Percentiles rank a stretch among this genome's conserved stretches.
phyloP scores from a whole-genome alignment of 177 flowering plant genomes.

The Tripterygium wilfordii region DNA sequence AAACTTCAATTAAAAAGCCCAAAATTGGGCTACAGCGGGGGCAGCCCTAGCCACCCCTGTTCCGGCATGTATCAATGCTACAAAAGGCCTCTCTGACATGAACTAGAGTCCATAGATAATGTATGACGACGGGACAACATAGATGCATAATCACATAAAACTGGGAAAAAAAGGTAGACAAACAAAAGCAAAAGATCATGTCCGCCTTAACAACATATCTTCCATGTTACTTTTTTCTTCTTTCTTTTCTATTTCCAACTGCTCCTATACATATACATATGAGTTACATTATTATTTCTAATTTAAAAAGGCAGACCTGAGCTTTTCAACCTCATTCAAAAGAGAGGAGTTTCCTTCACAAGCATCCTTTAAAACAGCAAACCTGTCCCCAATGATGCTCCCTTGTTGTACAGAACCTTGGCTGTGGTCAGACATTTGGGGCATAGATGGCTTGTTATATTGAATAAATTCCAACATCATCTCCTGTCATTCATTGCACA shows the following conservation, averaged over 20 bases:
- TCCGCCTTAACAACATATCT: not conserved
- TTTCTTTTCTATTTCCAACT: not conserved
- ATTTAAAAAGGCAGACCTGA: constrained; percentile 24
- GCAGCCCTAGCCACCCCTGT: too few species aligned
- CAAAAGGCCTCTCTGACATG: too few species aligned
- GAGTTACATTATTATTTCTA: too few species aligned
- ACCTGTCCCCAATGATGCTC: constrained; percentile 30
- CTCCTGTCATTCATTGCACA: constrained; percentile 33
- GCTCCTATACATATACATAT: not conserved
- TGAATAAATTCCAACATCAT: constrained; percentile 60
- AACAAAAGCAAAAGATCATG: too few species aligned
- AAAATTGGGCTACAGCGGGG: too few species aligned
- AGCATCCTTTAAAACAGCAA: constrained; percentile 48
- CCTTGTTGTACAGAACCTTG: constrained; percentile 11
- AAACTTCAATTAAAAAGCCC: too few species aligned
- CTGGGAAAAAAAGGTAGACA: too few species aligned
- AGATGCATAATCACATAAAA: too few species aligned
- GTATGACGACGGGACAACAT: too few species aligned
- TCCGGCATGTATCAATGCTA: too few species aligned
- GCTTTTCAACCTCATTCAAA: constrained; percentile 47
- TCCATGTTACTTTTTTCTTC: too few species aligned
- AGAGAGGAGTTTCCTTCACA: constrained; percentile 66
- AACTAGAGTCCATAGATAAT: too few species aligned
- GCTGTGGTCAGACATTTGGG: constrained; percentile 9
- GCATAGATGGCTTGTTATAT: constrained; percentile 21